Base-by-base conservation (phyloP, 208 protist species). In the Crithidia fasciculata region DNA sequence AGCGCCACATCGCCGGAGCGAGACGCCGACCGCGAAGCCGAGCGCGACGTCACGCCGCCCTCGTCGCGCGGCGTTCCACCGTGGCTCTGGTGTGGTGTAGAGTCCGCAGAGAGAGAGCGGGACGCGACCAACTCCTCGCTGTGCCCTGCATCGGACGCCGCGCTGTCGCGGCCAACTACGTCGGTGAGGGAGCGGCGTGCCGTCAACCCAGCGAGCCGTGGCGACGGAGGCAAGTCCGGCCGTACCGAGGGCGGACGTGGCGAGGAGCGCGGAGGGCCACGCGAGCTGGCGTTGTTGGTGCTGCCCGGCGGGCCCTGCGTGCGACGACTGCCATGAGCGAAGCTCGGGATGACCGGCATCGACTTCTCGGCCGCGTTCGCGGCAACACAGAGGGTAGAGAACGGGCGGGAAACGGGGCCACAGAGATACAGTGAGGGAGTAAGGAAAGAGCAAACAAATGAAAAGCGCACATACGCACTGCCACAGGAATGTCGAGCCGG, bases 331-430 rank as follows among this genome's bases (percentile, higher is more conserved):
- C 19, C 45, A 55, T 52, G n/a, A 28, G 61, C 52, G 61, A 66
- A 66, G 39, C 45, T 66, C 2, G 43, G 61, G 19, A 55, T 55
- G 45, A 66, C 16, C 4, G 61, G 61, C 61, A 66, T 66, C 5
- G 19, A 5, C 4, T 8, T n/a, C 28, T 55, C 45, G 45, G 7
- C 45, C 45, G 12, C 9, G 45, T 49, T 13, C 0, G 12, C 45
- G 12, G 12, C 7, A 49, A 49, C 45, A 49, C 7, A 49, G 45
- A 13, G 12, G 45, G 45, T 49, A 13, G 45, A 28, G 28, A 28
- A 28, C 28, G 1, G 28, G 28, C 28, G 28, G 28, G 28, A 28
- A 28, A 28, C 28, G 28, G 28, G 28, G 28, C 28, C 28, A 28
- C 28, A 28, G 28, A 28, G 28, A 28, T 28, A 28, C 28, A 1